Conservation (phyloP, 2,329 filamentous ascomycete genomes). For the Calonectria hongkongensis region DNA sequence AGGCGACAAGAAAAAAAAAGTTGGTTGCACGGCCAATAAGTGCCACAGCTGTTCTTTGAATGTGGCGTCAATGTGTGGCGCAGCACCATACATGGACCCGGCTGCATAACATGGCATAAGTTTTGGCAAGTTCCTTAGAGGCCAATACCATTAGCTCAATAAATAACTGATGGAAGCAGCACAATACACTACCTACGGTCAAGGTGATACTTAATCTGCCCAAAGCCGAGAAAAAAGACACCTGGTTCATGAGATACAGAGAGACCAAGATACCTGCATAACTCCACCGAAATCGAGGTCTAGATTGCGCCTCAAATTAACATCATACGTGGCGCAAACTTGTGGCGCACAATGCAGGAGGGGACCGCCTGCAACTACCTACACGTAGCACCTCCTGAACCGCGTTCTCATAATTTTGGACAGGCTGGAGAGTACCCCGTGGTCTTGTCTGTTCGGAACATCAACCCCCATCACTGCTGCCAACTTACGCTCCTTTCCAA, state of each 20-base stretch:
- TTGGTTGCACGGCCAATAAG: conserved; percentile 48
- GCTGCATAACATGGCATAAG: no score
- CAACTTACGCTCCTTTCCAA: conserved; percentile 51
- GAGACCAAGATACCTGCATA: not conserved
- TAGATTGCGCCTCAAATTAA: not conserved
- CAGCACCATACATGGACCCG: no score
- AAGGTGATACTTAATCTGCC: no score
- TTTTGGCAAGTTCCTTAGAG: no score
- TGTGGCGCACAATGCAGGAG: conserved; percentile 39
- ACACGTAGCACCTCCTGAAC: conserved; percentile 50
- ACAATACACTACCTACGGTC: no score
- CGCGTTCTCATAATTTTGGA: conserved; percentile 50
- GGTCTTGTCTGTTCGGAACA: conserved; percentile 35
- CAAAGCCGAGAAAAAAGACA: no score
- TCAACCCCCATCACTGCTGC: conserved; percentile 44
- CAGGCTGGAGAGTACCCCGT: conserved; percentile 50
- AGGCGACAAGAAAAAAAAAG: conserved; percentile 51
- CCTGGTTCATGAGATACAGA: not conserved
- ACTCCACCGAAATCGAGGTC: not conserved
- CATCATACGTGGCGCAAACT: conserved; percentile 33
- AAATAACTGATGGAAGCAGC: no score
- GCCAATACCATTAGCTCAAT: no score
- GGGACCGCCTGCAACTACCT: conserved; percentile 27
- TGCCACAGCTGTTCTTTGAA: conserved; percentile 26
- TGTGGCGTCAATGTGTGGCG: conserved; percentile 31